Base-by-base conservation (phyloP, 83 land plant genomes). In the Thuja plicata region DNA sequence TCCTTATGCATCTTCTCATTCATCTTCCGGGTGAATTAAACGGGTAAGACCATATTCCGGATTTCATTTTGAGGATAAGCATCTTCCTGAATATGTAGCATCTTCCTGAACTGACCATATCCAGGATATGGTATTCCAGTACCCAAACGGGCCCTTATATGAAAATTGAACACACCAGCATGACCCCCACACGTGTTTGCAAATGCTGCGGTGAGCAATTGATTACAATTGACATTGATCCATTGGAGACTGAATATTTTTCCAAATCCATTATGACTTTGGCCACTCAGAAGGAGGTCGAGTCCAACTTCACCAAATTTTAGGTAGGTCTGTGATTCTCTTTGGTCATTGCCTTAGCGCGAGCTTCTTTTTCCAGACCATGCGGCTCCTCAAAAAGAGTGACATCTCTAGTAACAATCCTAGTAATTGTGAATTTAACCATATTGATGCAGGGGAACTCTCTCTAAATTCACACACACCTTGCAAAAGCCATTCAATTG, bases 211-310 rank as follows among this genome's bases (percentile, higher is more conserved):
- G 96, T 46, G 96, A 95, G 88, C 94, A 93, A 66, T 90, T 97
- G 90, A 97, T 89, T 11, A 91, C 92, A 3, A 93, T 97, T 86
- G 98, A 97, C 73, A 90, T 96, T 89, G 96, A 97, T 91, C 97
- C 96, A 55, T 41, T 81, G 32, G 99, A 96, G 88, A 96, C 99
- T 12, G 96, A 97, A 87, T 91, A 87, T 46, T 97, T 97, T 95
- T 94, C 97, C n/a, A 77, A 92, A 57, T 96, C 97, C 34, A 93
- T 97, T 16, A 94, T 94, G 81, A 87, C 93, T 32, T 84, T 97
- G 87, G 98, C 97, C n/a, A 81, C 87, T n/a, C 88, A 94, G 89
- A 94, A 92, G 85, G 98, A 97, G 91, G 87, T 87, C 15, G 62
- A 93, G 60, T 92, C 93, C 46, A 93, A 91, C 86, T 97, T 97